Evolutionary conservation across 1,139 yeast genomes (phyloP).

Genomic region (Zygosaccharomyces sapae): DNA sequence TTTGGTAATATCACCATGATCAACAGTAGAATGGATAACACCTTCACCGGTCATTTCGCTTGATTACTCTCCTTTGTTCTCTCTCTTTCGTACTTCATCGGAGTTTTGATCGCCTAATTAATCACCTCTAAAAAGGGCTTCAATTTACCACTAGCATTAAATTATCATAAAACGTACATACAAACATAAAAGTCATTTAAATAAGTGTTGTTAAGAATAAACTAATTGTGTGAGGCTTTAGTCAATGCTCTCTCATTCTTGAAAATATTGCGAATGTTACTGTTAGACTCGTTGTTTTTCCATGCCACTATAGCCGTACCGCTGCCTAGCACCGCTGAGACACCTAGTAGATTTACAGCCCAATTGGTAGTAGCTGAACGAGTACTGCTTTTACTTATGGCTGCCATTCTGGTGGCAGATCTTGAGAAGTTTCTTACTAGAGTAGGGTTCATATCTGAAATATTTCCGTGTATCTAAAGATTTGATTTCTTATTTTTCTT

Average conservation of each 20-base stretch:
- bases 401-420: constrained; percentile 15
- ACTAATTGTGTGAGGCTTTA: constrained; percentile 9
- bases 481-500: too few species aligned
- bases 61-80: background rate
- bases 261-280: constrained; percentile 19
- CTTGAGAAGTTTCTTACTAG: constrained; percentile 17
- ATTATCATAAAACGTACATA: background rate
- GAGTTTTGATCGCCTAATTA: background rate
- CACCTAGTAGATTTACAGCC: constrained; percentile 19
- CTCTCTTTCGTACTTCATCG: background rate
- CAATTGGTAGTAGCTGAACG: constrained; percentile 13
- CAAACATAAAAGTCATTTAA: too few species aligned
- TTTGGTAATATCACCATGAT: constrained; percentile 12
- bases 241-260: constrained; percentile 17
- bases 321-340: constrained; percentile 16
- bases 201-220: too few species aligned
- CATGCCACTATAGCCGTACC: constrained; percentile 18
- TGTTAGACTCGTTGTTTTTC: constrained; percentile 19
- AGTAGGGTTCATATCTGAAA: constrained; percentile 17
- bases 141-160: background rate
- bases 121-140: background rate
- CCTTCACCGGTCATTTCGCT: background rate
- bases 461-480: too few species aligned
- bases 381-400: background rate
- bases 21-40: background rate